Evolutionary conservation across 1,139 yeast genomes (phyloP).

Genomic region (Kazachstania sp.): DNA sequence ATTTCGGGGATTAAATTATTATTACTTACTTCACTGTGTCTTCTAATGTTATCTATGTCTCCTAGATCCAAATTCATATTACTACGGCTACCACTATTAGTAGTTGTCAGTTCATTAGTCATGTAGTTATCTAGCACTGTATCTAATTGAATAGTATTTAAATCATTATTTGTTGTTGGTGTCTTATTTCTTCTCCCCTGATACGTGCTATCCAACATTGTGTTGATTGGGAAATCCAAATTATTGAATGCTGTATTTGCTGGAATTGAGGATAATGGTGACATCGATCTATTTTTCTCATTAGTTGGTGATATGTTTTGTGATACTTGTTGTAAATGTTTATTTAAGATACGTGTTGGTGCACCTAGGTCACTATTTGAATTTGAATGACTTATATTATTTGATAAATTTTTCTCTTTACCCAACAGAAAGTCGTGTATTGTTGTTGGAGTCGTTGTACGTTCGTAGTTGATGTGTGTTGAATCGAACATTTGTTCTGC

Average conservation of each 20-base stretch:
- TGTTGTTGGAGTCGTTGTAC: constrained; percentile 6
- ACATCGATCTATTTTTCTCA: neutral
- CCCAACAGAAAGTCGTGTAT: constrained; percentile 5
- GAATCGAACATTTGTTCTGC: constrained; percentile 1
- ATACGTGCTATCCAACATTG: neutral
- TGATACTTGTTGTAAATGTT: neutral
- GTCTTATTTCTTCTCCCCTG: too few relatives aligned
- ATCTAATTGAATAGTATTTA: constrained; percentile 8
- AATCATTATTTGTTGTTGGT: neutral
- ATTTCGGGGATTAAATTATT: constrained; percentile 9
- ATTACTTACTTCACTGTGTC: constrained; percentile 22
- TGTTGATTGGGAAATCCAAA: neutral
- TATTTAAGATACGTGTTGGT: neutral
- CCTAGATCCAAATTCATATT: neutral
- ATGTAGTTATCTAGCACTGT: constrained; percentile 16
- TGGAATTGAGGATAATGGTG: neutral
- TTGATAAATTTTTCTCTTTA: neutral
- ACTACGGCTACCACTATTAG: neutral
- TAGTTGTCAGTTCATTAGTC: constrained; percentile 11
- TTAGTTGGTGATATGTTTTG: neutral
- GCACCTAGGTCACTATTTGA: constrained; percentile 1
- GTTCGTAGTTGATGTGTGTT: constrained; percentile 1
- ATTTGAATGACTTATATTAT: neutral
- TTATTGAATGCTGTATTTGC: neutral
- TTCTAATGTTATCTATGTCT: constrained; percentile 8